phyloP scores from a whole-genome alignment of 371 early-diverging fungal species.

The Rhizopus stolonifer region DNA sequence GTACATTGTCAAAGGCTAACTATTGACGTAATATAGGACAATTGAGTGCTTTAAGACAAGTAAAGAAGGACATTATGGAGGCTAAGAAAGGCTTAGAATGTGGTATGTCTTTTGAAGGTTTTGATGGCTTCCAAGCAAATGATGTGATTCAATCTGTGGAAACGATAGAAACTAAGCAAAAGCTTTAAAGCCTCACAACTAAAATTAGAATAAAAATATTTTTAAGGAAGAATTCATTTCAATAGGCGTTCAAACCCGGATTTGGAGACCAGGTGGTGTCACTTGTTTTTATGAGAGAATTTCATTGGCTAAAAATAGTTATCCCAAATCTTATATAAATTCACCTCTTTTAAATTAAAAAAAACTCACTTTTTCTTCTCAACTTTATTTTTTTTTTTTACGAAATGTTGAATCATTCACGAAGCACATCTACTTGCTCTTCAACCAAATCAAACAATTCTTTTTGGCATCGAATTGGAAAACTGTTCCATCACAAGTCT shows the following conservation, averaged over 20 bases:
- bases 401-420: slow-evolving; percentile 5
- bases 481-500: slow-evolving; percentile 11
- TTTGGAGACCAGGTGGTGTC: slow-evolving; percentile 10
- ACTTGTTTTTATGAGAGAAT: slow-evolving; percentile 1
- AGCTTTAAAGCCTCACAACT: slow-evolving; percentile 18
- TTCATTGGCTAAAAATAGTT: slow-evolving; percentile 15
- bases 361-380: slow-evolving; percentile 1
- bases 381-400: not conserved
- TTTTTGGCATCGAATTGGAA: slow-evolving; percentile 20
- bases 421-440: slow-evolving; percentile 6
- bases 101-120: slow-evolving; percentile 86
- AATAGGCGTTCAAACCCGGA: slow-evolving; percentile 2
- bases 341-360: no score
- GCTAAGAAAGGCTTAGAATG: slow-evolving; percentile 91
- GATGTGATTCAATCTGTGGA: slow-evolving; percentile 77
- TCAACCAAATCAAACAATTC: slow-evolving; percentile 19
- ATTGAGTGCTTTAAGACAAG: slow-evolving; percentile 68
- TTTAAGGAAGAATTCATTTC: not conserved
- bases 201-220: slow-evolving; percentile 1
- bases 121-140: slow-evolving; percentile 71
- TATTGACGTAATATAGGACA: slow-evolving; percentile 32
- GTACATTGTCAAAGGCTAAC: not conserved
- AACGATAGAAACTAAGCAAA: slow-evolving; percentile 56
- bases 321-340: not conserved
- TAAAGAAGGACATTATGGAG: slow-evolving; percentile 88